A percentile compares a stretch with the other conserved stretches of the same genome.
phyloP scores from a whole-genome alignment of 495 filamentous ascomycete genomes.

The Penicillium pulvis region DNA sequence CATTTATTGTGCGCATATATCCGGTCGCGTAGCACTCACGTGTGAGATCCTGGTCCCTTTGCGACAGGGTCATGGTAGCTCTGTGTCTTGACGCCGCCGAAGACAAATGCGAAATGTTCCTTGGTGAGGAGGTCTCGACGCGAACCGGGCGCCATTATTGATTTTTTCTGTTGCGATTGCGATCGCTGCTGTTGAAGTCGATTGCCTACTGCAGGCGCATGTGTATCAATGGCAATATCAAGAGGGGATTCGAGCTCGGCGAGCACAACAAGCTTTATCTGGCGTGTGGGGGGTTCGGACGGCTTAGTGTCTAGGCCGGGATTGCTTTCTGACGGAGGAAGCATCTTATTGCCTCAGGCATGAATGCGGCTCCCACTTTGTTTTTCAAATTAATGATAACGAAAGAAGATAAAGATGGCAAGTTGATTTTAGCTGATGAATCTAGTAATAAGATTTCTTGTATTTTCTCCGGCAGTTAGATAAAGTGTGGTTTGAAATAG shows the following conservation, averaged over 20 bases:
- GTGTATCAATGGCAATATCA: conserved; percentile 21
- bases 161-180: conserved; percentile 19
- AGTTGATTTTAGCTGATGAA: neutral
- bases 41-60: conserved; percentile 53
- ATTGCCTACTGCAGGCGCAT: conserved; percentile 11
- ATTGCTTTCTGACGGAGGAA: conserved; percentile 13
- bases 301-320: conserved; percentile 1
- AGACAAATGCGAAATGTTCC: conserved; percentile 61
- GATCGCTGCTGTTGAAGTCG: conserved; percentile 17
- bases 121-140: conserved; percentile 59
- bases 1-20: conserved; percentile 4
- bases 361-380: neutral
- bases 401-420: neutral
- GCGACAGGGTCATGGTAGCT: conserved; percentile 62
- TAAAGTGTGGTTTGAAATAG: neutral
- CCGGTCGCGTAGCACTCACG: conserved; percentile 37
- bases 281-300: conserved; percentile 1
- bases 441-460: no score
- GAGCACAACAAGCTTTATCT: conserved; percentile 5
- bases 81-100: conserved; percentile 60
- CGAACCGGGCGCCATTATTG: conserved; percentile 53
- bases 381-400: neutral
- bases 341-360: conserved; percentile 25
- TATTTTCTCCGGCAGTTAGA: neutral
- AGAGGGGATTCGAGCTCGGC: conserved; percentile 5